A percentile compares a stretch with the other conserved stretches of the same genome.
Conservation (phyloP, 202 grass and related monocot genomes). For the Musa balbisiana region DNA sequence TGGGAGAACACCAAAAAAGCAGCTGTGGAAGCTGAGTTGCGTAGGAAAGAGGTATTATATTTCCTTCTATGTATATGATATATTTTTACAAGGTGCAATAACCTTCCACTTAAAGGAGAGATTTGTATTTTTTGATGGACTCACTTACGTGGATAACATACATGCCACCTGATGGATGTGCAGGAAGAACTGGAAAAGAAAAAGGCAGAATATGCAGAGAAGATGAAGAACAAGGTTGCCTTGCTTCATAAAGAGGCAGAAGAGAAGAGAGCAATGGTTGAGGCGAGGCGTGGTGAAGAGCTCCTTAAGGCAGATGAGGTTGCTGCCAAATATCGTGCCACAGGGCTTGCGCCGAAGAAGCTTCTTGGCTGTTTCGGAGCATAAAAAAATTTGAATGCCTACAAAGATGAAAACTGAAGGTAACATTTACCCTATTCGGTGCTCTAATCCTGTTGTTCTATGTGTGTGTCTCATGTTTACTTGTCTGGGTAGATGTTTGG, state of each 20-base stretch:
- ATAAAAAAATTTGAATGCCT: conserved; percentile 9
- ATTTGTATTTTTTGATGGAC: not conserved
- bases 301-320: conserved; percentile 74
- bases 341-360: conserved; percentile 67
- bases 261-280: conserved; percentile 76
- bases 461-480: conserved; percentile 27
- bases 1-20: conserved; percentile 95
- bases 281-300: conserved; percentile 61
- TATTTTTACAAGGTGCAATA: no score
- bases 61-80: not conserved
- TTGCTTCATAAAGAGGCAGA: conserved; percentile 76
- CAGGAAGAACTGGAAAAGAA: conserved; percentile 92
- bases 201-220: conserved; percentile 85
- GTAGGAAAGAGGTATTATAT: conserved; percentile 59
- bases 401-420: not conserved
- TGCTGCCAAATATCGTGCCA: conserved; percentile 77
- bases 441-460: not conserved
- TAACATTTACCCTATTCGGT: no score
- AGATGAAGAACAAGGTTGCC: conserved; percentile 82
- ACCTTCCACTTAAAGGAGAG: no score
- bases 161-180: not conserved
- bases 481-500: conserved; percentile 44
- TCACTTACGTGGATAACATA: not conserved
- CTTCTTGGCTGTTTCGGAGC: conserved; percentile 74
- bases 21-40: conserved; percentile 68